These are phyloP conservation scores for Phytophthora tentaculata DNA, from an alignment of 352 stramenopile genomes.

Conservation along the genomic window DNA sequence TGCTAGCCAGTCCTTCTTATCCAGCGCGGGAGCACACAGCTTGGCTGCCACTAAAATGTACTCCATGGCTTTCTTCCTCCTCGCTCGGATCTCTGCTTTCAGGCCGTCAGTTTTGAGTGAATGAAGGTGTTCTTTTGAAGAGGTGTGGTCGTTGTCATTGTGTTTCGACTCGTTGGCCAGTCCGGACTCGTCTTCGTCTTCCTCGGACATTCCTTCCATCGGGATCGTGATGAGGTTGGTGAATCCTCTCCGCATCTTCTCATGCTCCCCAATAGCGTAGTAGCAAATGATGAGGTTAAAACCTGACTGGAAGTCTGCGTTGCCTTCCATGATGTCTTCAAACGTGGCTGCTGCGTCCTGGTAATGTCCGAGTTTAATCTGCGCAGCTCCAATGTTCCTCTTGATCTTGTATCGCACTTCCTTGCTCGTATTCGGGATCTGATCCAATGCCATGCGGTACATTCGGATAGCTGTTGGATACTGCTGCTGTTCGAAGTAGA, in stretches of 20 bases:
- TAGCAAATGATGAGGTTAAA: slow-evolving; percentile 99
- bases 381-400: slow-evolving; percentile 96
- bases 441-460: slow-evolving; percentile 98
- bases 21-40: slow-evolving; percentile 92
- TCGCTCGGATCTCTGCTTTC: slow-evolving; percentile 77
- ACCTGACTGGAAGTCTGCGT: slow-evolving; percentile 94
- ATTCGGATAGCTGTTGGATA: slow-evolving; percentile 96
- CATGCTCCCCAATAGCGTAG: slow-evolving; percentile 95
- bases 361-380: slow-evolving; percentile 94
- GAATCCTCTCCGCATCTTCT: slow-evolving; percentile 95
- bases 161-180: slow-evolving; percentile 63
- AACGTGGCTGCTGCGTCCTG: slow-evolving; percentile 95
- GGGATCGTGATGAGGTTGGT: slow-evolving; percentile 91
- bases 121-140: slow-evolving; percentile 59
- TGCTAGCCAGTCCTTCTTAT: slow-evolving; percentile 91
- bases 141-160: slow-evolving; percentile 43
- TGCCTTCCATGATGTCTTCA: slow-evolving; percentile 94
- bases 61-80: slow-evolving; percentile 83
- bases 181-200: slow-evolving; percentile 84
- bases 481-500: slow-evolving; percentile 96
- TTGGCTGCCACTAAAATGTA: slow-evolving; percentile 95
- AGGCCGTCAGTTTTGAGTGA: slow-evolving; percentile 75
- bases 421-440: slow-evolving; percentile 95
- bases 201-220: slow-evolving; percentile 86
- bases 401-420: slow-evolving; percentile 96